phyloP scores from a whole-genome alignment of 202 grass and related monocot species.

The Zizania palustris region DNA sequence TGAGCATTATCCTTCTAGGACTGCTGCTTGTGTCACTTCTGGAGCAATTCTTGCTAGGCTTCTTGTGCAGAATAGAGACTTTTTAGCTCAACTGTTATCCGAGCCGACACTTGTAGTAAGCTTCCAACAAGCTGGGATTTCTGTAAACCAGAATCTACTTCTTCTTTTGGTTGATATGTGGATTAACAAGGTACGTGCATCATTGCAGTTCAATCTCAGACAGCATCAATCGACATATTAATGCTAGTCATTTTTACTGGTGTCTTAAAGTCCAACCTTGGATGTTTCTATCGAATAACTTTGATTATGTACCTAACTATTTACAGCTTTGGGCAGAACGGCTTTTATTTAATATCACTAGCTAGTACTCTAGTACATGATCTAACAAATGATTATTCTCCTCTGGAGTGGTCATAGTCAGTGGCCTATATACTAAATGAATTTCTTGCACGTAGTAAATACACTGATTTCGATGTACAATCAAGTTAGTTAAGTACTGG shows the following conservation, averaged over 20 bases:
- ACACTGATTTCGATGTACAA: too few species aligned
- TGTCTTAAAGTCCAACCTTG: conserved; percentile 1
- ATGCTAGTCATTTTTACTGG: background rate
- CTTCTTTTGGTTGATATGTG: conserved; percentile 86
- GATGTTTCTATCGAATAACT: too few species aligned
- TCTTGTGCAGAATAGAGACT: conserved; percentile 91
- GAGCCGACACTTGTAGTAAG: conserved; percentile 61
- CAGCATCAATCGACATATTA: too few species aligned
- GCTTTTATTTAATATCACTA: too few species aligned
- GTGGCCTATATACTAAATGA: too few species aligned
- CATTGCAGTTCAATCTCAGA: background rate
- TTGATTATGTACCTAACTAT: too few species aligned
- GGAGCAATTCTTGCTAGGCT: conserved; percentile 88
- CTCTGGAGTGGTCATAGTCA: too few species aligned
- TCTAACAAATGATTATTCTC: too few species aligned
- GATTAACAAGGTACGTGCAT: conserved; percentile 77
- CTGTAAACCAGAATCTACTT: conserved; percentile 76
- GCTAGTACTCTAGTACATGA: too few species aligned
- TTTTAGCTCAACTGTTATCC: conserved; percentile 79
- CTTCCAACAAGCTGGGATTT: conserved; percentile 82
- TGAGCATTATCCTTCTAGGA: conserved; percentile 77
- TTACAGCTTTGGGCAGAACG: too few species aligned
- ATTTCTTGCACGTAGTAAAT: too few species aligned
- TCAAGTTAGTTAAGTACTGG: too few species aligned
- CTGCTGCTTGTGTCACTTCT: conserved; percentile 73